phyloP scores from a whole-genome alignment of 2,329 filamentous ascomycete genomes.

The Alternaria sp. region DNA sequence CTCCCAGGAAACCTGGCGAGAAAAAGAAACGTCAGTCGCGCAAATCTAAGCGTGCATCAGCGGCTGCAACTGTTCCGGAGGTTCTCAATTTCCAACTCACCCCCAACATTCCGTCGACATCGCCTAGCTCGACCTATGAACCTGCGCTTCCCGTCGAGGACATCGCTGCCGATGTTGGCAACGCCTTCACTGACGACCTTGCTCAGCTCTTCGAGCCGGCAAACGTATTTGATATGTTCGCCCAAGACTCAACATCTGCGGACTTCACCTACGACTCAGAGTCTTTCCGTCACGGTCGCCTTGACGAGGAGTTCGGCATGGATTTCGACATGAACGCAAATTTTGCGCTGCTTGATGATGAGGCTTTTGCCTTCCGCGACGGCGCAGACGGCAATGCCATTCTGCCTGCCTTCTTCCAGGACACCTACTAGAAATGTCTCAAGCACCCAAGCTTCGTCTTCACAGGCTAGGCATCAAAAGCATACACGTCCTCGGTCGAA shows the following conservation, averaged over 20 bases:
- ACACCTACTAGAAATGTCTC: neutral
- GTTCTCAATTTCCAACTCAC: neutral
- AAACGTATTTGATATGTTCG: neutral
- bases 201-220: neutral
- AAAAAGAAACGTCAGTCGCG: neutral
- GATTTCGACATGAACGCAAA: neutral
- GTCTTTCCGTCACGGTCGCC: neutral
- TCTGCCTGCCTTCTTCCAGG: conserved; percentile 21
- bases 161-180: neutral
- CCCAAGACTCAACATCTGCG: neutral
- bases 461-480: neutral
- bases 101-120: neutral
- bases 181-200: neutral
- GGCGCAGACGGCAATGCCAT: conserved; percentile 31
- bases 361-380: conserved; percentile 21
- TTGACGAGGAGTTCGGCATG: neutral
- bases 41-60: neutral
- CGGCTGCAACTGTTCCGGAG: neutral
- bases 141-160: neutral
- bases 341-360: neutral
- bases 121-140: neutral
- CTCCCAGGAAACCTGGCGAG: neutral
- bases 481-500: neutral
- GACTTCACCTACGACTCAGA: neutral
- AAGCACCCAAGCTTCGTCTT: neutral